phyloP scores from a whole-genome alignment of 805 yeast species.

The Ogataea methylovora region DNA sequence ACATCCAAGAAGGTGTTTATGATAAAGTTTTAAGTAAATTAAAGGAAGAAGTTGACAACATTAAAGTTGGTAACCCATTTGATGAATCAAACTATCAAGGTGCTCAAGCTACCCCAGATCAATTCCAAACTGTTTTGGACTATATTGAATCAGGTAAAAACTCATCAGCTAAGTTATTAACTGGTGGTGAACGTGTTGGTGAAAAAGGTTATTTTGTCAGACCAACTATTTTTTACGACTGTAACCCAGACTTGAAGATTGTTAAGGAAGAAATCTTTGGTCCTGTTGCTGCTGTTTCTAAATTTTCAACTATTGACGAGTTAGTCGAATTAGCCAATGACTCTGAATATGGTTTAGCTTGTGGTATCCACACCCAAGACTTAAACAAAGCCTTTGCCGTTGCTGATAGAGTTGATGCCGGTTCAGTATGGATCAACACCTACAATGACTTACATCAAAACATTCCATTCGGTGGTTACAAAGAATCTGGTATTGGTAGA shows the following conservation, averaged over 20 bases:
- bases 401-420: constrained; percentile 59
- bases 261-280: constrained; percentile 75
- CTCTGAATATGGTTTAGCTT: constrained; percentile 72
- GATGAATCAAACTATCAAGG: constrained; percentile 63
- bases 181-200: constrained; percentile 66
- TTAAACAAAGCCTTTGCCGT: constrained; percentile 56
- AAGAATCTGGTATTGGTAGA: constrained; percentile 78
- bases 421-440: constrained; percentile 77
- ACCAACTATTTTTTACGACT: constrained; percentile 72
- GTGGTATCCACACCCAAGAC: constrained; percentile 67
- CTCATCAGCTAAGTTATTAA: constrained; percentile 58
- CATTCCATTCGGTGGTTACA: constrained; percentile 80
- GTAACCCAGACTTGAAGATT: constrained; percentile 51
- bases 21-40: constrained; percentile 54
- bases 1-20: constrained; percentile 64
- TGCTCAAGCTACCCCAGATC: constrained; percentile 67
- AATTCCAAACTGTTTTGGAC: constrained; percentile 59
- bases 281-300: constrained; percentile 66
- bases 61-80: constrained; percentile 73
- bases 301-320: constrained; percentile 62
- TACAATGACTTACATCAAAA: constrained; percentile 69
- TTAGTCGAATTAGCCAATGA: constrained; percentile 60
- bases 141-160: constrained; percentile 61
- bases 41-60: constrained; percentile 46
- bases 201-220: constrained; percentile 62